Base-by-base conservation (phyloP, 768 basidiomycete species). In the Amanita fuliginea region DNA sequence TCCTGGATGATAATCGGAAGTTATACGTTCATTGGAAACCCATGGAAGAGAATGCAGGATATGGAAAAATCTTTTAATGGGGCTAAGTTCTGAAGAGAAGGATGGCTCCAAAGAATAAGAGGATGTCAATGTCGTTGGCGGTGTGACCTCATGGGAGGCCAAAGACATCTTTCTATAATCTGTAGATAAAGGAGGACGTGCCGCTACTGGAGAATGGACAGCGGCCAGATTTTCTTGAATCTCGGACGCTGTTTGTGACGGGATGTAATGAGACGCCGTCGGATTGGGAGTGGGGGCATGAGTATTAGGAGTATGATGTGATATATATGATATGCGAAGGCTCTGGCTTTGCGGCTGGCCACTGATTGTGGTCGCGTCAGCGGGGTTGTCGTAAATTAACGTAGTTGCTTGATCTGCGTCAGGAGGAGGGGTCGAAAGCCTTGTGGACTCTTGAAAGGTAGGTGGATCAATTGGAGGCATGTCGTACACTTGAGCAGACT, bases 11-110 rank as follows among this genome's bases (percentile, higher is more conserved):
- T 77, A 75, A 50, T 71, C 68, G 6, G 68, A 62, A 1, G 73
- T 73, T 51, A 77, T 68, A 42, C 74, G 65, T 2, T 64, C 60
- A 3, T 63, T 57, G 6, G 74, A 64, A 6, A 74, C 57, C 76
- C 76, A 77, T 1, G 76, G 76, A 43, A 77, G 65, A 14, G 61
- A 53, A 42, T 73, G 69, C 3, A 77, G 26, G 2, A 57, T 64
- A 6, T 64, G 56, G 46, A 74, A 58, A 48, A 76, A 76, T 11
- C 67, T 64, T 30, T 67, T 67, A 9, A 76, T 52, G 1, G 71
- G 71, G 37, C 64, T 63, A 30, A 72, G 62, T 22, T 61, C 64
- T 21, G 55, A 56, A 42, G 64, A 60, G 50, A 69, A 71, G 3
- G 71, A 71, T 9, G 67, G 67, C 32, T 67, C 66, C 14, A 60